phyloP scores from a whole-genome alignment of 2,329 filamentous ascomycete species.

The Aspergillus ustus region DNA sequence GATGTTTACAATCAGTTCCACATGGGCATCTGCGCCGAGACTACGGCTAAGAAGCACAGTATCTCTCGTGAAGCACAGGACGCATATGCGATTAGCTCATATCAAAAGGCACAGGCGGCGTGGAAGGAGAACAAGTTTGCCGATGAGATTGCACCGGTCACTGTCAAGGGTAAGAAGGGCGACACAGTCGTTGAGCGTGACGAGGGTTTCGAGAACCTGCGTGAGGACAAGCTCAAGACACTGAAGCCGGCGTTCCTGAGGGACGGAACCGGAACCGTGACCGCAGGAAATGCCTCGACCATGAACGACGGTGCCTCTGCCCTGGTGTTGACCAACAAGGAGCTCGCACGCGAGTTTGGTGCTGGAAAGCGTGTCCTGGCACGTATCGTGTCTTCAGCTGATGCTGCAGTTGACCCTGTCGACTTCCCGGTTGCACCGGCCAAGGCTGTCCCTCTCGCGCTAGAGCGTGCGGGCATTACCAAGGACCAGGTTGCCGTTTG shows the following conservation, averaged over 20 bases:
- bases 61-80: conserved; percentile 88
- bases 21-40: conserved; percentile 97
- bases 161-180: conserved; percentile 81
- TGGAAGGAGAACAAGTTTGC: conserved; percentile 83
- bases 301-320: conserved; percentile 95
- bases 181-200: conserved; percentile 79
- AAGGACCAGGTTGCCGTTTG: conserved; percentile 91
- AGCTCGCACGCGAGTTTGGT: conserved; percentile 79
- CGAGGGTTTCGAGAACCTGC: conserved; percentile 86
- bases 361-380: conserved; percentile 80
- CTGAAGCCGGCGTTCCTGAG: conserved; percentile 90
- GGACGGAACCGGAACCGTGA: conserved; percentile 86
- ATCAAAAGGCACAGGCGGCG: conserved; percentile 85
- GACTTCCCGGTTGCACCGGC: conserved; percentile 94
- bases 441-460: conserved; percentile 87
- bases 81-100: conserved; percentile 85
- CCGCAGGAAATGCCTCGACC: conserved; percentile 90
- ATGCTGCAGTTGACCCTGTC: conserved; percentile 87
- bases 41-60: conserved; percentile 83
- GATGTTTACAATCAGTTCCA: conserved; percentile 97
- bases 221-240: conserved; percentile 80
- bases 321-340: conserved; percentile 80
- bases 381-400: conserved; percentile 80
- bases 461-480: conserved; percentile 85
- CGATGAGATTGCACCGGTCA: conserved; percentile 89